Base-by-base conservation (phyloP, 2,329 filamentous ascomycete genomes). In the Apiospora saccharicola region DNA sequence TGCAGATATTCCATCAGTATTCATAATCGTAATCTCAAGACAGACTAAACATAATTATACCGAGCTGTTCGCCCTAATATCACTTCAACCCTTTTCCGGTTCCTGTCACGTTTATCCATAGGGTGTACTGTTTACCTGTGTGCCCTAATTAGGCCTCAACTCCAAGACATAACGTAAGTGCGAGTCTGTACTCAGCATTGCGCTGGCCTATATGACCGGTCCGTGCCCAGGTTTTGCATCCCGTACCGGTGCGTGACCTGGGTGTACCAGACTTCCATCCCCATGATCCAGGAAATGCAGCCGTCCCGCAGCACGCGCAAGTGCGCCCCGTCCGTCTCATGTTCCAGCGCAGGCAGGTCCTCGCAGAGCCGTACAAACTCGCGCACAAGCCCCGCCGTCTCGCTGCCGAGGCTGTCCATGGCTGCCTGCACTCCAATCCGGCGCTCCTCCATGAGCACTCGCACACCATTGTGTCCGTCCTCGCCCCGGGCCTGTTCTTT, bases 361-460 rank as follows among this genome's bases (percentile, higher is more conserved):
- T 37, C 30, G 16, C 53, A 61, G 8, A 37, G 26, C 16, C 16
- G 30, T 2, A 61, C 53, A 16, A 61, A 61, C 30, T 61, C 26
- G 14, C 30, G 30, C 30, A 61, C 30, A 30, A 61, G 53, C 4
- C 8, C 30, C 0, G 4, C 19, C 16, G 53, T 61, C 53, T 61
- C 53, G 53, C 30, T 3, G 16, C 53, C 53, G 16, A 61, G 53
- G 53, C 7, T 12, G 53, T 61, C 53, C 53, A 61, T 61, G 53
- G 53, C 53, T 16, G 19, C 53, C 53, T 61, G 53, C 16, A 61
- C 53, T 7, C 53, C 53, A 30, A 37, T 22, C 53, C 22, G 2
- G 5, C 53, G 53, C 26, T 37, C 53, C 16, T 61, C 53, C 53
- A 61, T 61, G 30, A 61, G 53, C 53, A 61, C 53, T 4, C 53